phyloP scores from a whole-genome alignment of 352 stramenopile species.

The Halophytophthora polymorphica region DNA sequence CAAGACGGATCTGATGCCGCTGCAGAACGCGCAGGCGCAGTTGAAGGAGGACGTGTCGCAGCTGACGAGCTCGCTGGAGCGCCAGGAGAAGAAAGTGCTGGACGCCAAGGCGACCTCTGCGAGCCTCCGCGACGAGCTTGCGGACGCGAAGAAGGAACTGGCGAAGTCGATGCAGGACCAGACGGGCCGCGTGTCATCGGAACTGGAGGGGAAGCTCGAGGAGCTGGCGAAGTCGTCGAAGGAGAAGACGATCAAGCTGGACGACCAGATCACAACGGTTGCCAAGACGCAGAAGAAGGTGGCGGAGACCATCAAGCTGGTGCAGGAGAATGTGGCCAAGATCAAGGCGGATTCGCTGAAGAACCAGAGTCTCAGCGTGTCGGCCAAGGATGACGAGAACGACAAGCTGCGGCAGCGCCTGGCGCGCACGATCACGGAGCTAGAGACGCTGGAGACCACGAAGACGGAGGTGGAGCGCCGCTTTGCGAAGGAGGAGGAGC shows the following conservation, averaged over 20 bases:
- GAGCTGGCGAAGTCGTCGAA: slow-evolving; percentile 37
- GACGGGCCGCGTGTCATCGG: slow-evolving; percentile 32
- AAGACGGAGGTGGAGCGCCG: slow-evolving; percentile 51
- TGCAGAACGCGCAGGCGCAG: slow-evolving; percentile 62
- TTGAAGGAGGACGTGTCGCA: slow-evolving; percentile 62
- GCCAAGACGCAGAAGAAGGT: slow-evolving; percentile 61
- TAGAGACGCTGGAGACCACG: slow-evolving; percentile 33
- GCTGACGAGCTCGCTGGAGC: slow-evolving; percentile 48
- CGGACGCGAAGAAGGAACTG: slow-evolving; percentile 51
- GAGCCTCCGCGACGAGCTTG: slow-evolving; percentile 51
- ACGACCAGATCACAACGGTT: slow-evolving; percentile 49
- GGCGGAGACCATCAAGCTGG: slow-evolving; percentile 38
- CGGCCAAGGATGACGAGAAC: slow-evolving; percentile 28
- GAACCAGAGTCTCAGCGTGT: slow-evolving; percentile 20
- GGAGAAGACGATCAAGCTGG: slow-evolving; percentile 42
- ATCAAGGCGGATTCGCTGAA: slow-evolving; percentile 37
- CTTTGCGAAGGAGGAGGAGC: slow-evolving; percentile 45
- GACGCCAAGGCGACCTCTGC: slow-evolving; percentile 44
- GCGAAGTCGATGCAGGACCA: slow-evolving; percentile 52
- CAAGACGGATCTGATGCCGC: slow-evolving; percentile 42
- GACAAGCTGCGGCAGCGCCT: slow-evolving; percentile 52
- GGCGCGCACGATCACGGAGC: slow-evolving; percentile 39
- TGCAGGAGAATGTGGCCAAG: slow-evolving; percentile 42
- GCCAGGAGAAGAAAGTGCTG: slow-evolving; percentile 61
- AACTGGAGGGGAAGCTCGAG: slow-evolving; percentile 61